These are phyloP conservation scores for Calocybe cyanea DNA, from an alignment of 768 basidiomycete genomes.

Conservation along the genomic window DNA sequence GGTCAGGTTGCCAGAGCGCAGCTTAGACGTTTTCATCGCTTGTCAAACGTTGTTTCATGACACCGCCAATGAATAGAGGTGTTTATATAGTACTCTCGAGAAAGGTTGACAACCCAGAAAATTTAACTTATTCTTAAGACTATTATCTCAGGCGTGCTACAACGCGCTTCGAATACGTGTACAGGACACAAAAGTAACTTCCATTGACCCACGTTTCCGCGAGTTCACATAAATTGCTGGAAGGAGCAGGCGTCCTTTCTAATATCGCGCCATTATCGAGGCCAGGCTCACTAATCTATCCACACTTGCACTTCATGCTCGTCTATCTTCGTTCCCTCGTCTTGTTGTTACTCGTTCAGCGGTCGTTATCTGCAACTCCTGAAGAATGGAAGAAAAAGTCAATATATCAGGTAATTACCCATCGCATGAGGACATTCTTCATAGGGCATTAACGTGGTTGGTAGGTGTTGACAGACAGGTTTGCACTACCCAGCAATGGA, in stretches of 20 bases:
- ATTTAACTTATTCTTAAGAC: too few species aligned
- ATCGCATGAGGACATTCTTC: neutral
- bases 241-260: neutral
- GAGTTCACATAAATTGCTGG: too few species aligned
- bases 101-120: too few species aligned
- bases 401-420: constrained; percentile 9
- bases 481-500: constrained; percentile 47
- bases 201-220: too few species aligned
- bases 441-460: neutral
- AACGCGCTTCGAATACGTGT: too few species aligned
- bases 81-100: too few species aligned
- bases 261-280: neutral
- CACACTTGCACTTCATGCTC: neutral
- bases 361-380: constrained; percentile 5
- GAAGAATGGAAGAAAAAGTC: constrained; percentile 10
- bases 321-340: neutral
- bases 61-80: too few species aligned
- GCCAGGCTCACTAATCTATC: neutral
- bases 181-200: too few species aligned
- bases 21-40: too few species aligned
- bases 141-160: too few species aligned
- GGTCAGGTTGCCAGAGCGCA: too few species aligned
- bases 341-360: neutral
- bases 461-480: constrained; percentile 64
- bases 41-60: too few species aligned